These are phyloP conservation scores for Aspergillus hortae DNA, from an alignment of 2,329 filamentous ascomycete species.

Conservation along the genomic window DNA sequence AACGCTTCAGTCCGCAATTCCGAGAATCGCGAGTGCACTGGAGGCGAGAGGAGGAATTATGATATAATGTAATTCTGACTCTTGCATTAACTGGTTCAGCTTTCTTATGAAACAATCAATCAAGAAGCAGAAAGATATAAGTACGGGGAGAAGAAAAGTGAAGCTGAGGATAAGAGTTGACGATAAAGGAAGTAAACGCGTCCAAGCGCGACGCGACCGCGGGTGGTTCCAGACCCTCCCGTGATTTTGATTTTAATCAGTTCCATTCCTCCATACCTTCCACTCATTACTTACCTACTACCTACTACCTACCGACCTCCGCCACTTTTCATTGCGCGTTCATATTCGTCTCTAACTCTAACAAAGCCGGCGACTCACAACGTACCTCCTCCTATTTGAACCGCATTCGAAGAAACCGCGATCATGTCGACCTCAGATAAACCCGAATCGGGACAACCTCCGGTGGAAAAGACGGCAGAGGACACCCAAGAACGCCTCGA, in stretches of 20 bases:
- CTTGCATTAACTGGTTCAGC: no score
- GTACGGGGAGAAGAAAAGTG: no score
- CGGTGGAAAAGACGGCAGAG: slow-evolving; percentile 17
- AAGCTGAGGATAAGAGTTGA: no score
- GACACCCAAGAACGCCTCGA: slow-evolving; percentile 62
- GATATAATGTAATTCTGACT: no score
- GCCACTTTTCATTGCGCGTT: neutral
- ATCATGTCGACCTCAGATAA: slow-evolving; percentile 1
- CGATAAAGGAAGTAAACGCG: neutral
- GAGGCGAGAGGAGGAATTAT: no score
- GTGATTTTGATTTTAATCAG: no score
- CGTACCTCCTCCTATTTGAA: no score
- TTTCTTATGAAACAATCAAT: no score
- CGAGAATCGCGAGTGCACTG: no score
- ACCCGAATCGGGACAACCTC: slow-evolving; percentile 11
- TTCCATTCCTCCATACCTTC: neutral
- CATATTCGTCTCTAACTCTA: neutral
- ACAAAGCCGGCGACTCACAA: neutral
- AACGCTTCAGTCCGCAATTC: no score
- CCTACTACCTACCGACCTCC: neutral
- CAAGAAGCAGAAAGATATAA: no score
- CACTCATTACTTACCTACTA: neutral
- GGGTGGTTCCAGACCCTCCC: neutral
- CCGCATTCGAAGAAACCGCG: neutral
- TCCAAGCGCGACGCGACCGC: neutral